Base-by-base conservation (phyloP, 179 eudicot species). In the Patellifolia procumbens region DNA sequence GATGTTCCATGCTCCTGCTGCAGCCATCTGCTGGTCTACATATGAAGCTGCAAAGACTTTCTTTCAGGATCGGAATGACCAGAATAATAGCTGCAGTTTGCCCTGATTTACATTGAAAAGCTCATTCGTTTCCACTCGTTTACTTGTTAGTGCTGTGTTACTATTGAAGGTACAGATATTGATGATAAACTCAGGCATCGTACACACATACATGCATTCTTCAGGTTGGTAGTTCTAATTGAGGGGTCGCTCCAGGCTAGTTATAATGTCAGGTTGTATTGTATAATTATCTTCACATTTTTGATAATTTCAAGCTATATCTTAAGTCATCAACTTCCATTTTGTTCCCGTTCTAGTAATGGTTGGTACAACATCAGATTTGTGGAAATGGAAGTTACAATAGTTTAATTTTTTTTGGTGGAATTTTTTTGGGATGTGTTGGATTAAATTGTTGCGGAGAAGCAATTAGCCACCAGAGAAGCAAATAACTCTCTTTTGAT, bases 1-100 rank as follows among this genome's bases (percentile, higher is more conserved):
- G 96, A 86, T 94, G 68, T 94, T 94, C 84, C 96, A 92, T 79
- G 97, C 98, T 51, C 98, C 97, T 45, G 98, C 97, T 70, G 97
- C 98, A 37, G 96, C 98, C 46, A 94, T 93, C 59, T 90, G 95
- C 76, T 93, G 98, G 98, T 93, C 98, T 16, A 90, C 97, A 26
- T 93, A 93, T 52, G 98, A 94, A 88, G 92, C 97, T 31, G 92
- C 81, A 24, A 94, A 94, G 76, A 68, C 89, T 58, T 91, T 89
- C 78, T 94, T 92, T 80, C 89, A 90, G 51, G 88, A 89, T 16
- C 66, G 75, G 26, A 90, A 89, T 63, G 79, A 72, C 19, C 60
- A 59, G 20, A 73, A 71, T 68, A 64, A 76, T 70, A 70, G 53
- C 66, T 78, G 42, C 35, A 82, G 61, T 39, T 63, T 77, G 46